These are phyloP conservation scores for Annulohypoxylon stygium DNA, from an alignment of 495 filamentous ascomycete species.

Conservation along the genomic window DNA sequence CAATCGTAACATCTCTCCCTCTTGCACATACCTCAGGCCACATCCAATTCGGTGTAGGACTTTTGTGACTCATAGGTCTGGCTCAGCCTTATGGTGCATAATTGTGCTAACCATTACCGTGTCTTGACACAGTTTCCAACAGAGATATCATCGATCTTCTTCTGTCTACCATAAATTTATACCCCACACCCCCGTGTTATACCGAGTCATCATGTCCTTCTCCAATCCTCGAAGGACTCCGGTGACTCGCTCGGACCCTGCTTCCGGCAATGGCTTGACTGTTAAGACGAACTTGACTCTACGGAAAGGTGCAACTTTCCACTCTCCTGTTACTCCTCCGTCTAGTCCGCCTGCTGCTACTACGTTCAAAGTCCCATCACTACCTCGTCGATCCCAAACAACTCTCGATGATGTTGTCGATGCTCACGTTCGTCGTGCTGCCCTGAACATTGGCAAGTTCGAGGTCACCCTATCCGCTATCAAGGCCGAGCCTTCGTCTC, in stretches of 20 bases:
- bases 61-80: slow-evolving; percentile 52
- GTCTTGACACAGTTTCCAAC: slow-evolving; percentile 48
- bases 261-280: slow-evolving; percentile 54
- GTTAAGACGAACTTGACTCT: slow-evolving; percentile 68
- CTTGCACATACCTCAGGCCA: slow-evolving; percentile 39
- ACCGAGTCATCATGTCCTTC: slow-evolving; percentile 60
- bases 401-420: slow-evolving; percentile 72
- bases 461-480: slow-evolving; percentile 55
- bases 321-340: slow-evolving; percentile 63
- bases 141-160: slow-evolving; percentile 34
- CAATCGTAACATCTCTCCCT: slow-evolving; percentile 40
- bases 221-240: slow-evolving; percentile 65
- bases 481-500: slow-evolving; percentile 47
- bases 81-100: slow-evolving; percentile 48
- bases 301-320: slow-evolving; percentile 75
- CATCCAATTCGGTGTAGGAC: slow-evolving; percentile 43
- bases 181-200: slow-evolving; percentile 51
- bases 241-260: slow-evolving; percentile 61
- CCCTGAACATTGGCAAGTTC: slow-evolving; percentile 65
- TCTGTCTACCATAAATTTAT: slow-evolving; percentile 30
- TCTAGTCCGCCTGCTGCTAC: slow-evolving; percentile 56
- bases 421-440: slow-evolving; percentile 66
- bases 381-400: slow-evolving; percentile 72
- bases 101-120: slow-evolving; percentile 45
- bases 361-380: slow-evolving; percentile 62